A percentile compares a stretch with the other conserved stretches of the same genome.
Evolutionary conservation across 805 yeast genomes (phyloP).

Genomic region (Candida ovalis): DNA sequence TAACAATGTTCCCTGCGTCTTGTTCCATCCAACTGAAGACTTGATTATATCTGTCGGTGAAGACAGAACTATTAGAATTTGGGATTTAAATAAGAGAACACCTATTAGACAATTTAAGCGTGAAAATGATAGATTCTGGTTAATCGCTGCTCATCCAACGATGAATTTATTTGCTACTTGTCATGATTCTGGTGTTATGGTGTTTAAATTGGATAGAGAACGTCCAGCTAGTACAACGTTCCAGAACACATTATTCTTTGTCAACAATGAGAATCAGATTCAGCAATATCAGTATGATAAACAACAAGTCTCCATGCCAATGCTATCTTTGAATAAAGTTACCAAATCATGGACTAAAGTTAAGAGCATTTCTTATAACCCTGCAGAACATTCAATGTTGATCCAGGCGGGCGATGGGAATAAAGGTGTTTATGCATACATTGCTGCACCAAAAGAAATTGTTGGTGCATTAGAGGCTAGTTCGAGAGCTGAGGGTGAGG

Average conservation of each 20-base stretch:
- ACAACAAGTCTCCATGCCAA: conserved; percentile 67
- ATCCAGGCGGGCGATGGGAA: conserved; percentile 76
- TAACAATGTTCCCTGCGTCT: conserved; percentile 81
- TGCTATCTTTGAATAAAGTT: conserved; percentile 76
- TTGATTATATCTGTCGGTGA: conserved; percentile 90
- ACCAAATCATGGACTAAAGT: conserved; percentile 86
- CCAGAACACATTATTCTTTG: conserved; percentile 71
- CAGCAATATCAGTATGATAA: conserved; percentile 70
- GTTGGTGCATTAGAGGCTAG: conserved; percentile 93
- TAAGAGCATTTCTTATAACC: conserved; percentile 83
- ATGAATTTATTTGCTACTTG: conserved; percentile 94
- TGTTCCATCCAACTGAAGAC: conserved; percentile 93
- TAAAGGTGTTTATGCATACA: conserved; percentile 64
- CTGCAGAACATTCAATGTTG: conserved; percentile 82
- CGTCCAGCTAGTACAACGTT: conserved; percentile 81
- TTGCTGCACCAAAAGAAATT: conserved; percentile 77
- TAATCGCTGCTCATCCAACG: conserved; percentile 80
- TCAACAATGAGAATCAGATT: conserved; percentile 82
- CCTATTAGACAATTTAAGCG: conserved; percentile 93
- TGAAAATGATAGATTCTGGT: conserved; percentile 94
- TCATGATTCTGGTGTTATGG: conserved; percentile 97
- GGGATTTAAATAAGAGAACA: conserved; percentile 93
- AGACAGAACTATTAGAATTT: conserved; percentile 91
- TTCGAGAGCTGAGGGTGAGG: conserved; percentile 74
- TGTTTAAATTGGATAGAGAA: conserved; percentile 94